phyloP scores from a whole-genome alignment of 495 filamentous ascomycete genomes.

The Sordaria brevicollis region DNA sequence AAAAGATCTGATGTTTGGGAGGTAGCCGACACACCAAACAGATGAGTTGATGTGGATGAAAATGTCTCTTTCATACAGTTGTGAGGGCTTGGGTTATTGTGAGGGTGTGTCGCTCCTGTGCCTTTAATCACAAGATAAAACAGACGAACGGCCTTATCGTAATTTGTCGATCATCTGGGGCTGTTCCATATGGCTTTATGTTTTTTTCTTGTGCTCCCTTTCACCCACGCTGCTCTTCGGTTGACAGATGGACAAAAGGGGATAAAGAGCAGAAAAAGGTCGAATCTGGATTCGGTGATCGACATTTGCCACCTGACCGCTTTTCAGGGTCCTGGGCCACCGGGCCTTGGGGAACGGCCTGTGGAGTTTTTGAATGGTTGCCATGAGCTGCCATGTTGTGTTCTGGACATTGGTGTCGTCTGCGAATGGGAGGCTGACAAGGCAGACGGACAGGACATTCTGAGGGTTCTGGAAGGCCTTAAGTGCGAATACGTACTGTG shows the following conservation, averaged over 20 bases:
- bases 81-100: background rate
- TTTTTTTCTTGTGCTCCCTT: background rate
- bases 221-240: background rate
- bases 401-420: background rate
- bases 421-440: background rate
- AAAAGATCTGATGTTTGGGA: background rate
- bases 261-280: background rate
- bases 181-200: background rate
- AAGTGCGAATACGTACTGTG: background rate
- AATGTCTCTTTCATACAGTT: background rate
- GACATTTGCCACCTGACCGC: background rate
- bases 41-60: background rate
- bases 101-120: background rate
- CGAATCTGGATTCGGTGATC: background rate
- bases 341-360: background rate
- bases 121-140: background rate
- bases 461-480: background rate
- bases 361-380: background rate
- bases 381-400: background rate
- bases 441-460: background rate
- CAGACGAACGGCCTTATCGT: background rate
- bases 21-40: background rate
- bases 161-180: background rate
- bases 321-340: background rate
- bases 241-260: background rate